Evolutionary conservation across 352 stramenopile species (phyloP).

Genomic region (Pythium phragmiticola): DNA sequence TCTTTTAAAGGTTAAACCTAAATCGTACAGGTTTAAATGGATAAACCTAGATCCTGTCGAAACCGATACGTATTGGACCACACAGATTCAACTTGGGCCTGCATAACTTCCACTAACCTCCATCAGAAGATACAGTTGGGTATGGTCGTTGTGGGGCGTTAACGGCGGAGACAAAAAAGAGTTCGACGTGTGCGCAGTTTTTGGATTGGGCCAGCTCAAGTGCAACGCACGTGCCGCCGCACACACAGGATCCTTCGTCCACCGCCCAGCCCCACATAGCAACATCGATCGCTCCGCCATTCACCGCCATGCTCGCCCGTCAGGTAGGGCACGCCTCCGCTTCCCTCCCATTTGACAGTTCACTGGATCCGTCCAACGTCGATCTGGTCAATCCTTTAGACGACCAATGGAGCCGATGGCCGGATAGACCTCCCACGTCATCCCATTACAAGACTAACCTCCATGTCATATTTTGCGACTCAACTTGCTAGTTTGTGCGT

Average conservation of each 20-base stretch:
- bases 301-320: constrained; percentile 33
- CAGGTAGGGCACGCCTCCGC: constrained; percentile 27
- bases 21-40: neutral
- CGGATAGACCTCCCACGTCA: neutral
- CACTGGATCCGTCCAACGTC: constrained; percentile 1
- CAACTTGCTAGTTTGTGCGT: constrained; percentile 38
- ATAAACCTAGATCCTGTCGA: constrained; percentile 4
- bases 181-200: constrained; percentile 20
- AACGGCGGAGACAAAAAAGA: constrained; percentile 28
- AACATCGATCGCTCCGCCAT: neutral
- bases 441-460: no score
- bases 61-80: constrained; percentile 8
- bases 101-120: constrained; percentile 19
- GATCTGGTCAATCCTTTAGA: neutral
- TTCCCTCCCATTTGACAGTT: neutral
- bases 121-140: neutral
- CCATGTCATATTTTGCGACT: neutral
- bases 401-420: neutral
- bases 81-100: constrained; percentile 10
- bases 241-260: constrained; percentile 10
- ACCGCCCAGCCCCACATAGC: neutral
- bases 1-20: constrained; percentile 21
- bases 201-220: constrained; percentile 16
- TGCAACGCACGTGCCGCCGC: constrained; percentile 23
- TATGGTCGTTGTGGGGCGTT: constrained; percentile 20